Base-by-base conservation (phyloP, 345 rosid genomes). In the Salix viminalis region DNA sequence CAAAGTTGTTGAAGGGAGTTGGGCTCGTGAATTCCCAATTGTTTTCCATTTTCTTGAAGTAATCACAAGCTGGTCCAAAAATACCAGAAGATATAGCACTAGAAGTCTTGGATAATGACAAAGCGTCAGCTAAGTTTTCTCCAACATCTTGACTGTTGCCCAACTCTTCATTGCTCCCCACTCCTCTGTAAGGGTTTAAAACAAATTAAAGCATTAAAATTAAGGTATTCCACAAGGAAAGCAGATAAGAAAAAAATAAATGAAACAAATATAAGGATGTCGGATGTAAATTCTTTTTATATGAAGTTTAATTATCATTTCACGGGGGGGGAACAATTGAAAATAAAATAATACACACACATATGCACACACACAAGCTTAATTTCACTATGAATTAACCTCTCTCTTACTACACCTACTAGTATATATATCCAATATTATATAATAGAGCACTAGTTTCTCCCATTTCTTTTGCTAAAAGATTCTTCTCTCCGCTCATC, bases 61-160 rank as follows among this genome's bases (percentile, higher is more conserved):
- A 84, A 44, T 83, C 87, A 62, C 85, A 84, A 4, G 85, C 78
- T 0, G 89, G 87, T 69, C 87, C 92, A 46, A 82, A 90, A 32
- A 79, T 75, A 8, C 79, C 83, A 13, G 83, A 68, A 61, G 89
- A 77, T 42, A 84, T 75, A 65, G 81, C 42, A 60, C 81, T 18
- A 16, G 68, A 7, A 14, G 41, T 86, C 82, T 83, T 88, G 44
- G 91, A 87, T n/a, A n/a, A n/a, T 54, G 94, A 88, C 30, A 85
- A 64, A 39, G 80, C 84, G 71, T 88, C 87, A 13, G 87, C 73
- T 34, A 87, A 79, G 81, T 89, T 89, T 67, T 87, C 92, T 70
- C 86, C 91, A 34, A 83, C 76, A 64, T 88, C 88, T 82, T 87
- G 80, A 66, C 46, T 73, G 79, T 61, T 77, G 50, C 76, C 77